Evolutionary conservation across 2,329 filamentous ascomycete species (phyloP), one percentile per base, ranked within the genome.

Genomic region (Scortechinia acanthostroma): DNA sequence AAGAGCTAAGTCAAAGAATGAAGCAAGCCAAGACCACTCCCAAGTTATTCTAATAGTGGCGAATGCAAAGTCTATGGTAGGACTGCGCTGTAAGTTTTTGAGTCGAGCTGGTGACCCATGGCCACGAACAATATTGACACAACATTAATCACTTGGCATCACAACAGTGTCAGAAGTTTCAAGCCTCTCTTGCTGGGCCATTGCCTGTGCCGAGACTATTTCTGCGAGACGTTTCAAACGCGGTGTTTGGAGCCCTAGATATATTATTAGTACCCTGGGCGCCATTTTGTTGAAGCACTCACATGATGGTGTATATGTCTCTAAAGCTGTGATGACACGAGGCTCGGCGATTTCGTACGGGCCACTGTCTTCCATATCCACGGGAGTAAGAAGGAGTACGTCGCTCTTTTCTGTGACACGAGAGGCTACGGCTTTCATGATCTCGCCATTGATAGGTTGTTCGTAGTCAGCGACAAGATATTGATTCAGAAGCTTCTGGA

Each of bases 391-490:
- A 47, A 98, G 80, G 44, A 98, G 76, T 2, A 97, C 91, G 56
- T 97, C 93, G 57, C 90, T 94, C 82, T 98, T 98, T 70, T 98
- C 93, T 2, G 91, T 97, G 42, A 98, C 93, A 45, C 91, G 80
- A 30, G 90, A 95, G 4, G 94, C 93, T 45, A 98, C 94, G 4
- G 93, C 93, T 71, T 98, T 98, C 93, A 98, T 98, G 61, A 98
- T 98, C 64, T 98, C 93, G 60, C 91, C 93, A 58, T 98, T 97
- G 66, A 98, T 98, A 28, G 93, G 93, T 68, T 97, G 93, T 68
- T 98, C 93, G 64, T 98, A 98, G 66, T 98, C 93, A 48, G 93
- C 93, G 47, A 98, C 91, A 43, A 98, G 79, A 62, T 98, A 98
- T 66, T 98, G 93, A 68, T 98, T 98, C 53, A 98, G 76, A 23